phyloP scores from a whole-genome alignment of 129 eudicot genomes.

The Solidago caesia region DNA sequence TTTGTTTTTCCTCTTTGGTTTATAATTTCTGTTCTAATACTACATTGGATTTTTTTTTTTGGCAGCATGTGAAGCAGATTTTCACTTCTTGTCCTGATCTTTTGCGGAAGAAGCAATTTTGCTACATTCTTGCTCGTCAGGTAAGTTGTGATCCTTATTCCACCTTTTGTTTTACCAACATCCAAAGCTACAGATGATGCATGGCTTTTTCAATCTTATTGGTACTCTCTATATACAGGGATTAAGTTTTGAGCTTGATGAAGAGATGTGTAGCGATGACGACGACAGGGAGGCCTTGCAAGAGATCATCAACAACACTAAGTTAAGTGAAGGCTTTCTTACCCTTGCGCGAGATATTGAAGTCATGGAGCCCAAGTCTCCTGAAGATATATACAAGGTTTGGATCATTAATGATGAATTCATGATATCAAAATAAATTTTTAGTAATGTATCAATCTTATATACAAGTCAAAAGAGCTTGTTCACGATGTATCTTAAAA shows the following conservation, averaged over 20 bases:
- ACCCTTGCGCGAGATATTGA: slow-evolving; percentile 99
- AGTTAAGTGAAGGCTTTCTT: slow-evolving; percentile 90
- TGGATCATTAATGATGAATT: background rate
- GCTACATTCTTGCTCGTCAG: slow-evolving; percentile 93
- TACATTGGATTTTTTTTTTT: background rate
- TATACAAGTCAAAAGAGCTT: slow-evolving; percentile 3
- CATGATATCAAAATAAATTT: background rate
- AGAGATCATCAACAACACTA: slow-evolving; percentile 76
- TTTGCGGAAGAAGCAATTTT: slow-evolving; percentile 73
- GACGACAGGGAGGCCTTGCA: slow-evolving; percentile 81
- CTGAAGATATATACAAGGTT: slow-evolving; percentile 98
- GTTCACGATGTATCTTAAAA: background rate
- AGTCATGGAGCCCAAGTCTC: slow-evolving; percentile 99
- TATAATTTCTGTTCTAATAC: background rate
- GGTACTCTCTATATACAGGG: slow-evolving; percentile 47
- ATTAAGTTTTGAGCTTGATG: slow-evolving; percentile 76
- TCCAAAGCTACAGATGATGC: background rate
- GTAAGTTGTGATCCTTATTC: slow-evolving; percentile 42
- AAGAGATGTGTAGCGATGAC: slow-evolving; percentile 72
- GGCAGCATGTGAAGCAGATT: slow-evolving; percentile 86
- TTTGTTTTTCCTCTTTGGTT: background rate
- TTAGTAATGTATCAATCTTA: background rate
- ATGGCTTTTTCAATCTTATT: background rate
- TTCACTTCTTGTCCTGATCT: slow-evolving; percentile 70
- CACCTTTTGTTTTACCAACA: background rate